Evolutionary conservation across 768 basidiomycete species (phyloP).

Genomic region (Tubosaeta brunneosetosa): DNA sequence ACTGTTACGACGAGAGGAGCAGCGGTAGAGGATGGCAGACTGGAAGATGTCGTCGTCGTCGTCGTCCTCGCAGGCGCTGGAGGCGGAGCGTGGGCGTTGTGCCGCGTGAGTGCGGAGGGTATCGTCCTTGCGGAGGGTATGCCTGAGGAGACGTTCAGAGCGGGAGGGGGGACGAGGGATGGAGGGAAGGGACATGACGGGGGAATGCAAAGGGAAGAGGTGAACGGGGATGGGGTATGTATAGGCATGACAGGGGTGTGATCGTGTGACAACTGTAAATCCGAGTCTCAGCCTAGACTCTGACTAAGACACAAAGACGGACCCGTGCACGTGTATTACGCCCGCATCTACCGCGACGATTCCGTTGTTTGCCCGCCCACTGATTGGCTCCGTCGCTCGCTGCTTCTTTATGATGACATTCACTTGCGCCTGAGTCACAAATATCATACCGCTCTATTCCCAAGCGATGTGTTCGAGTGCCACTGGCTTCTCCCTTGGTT

Average conservation of each 20-base stretch:
- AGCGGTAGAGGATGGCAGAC: constrained; percentile 24
- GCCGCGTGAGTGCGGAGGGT: constrained; percentile 31
- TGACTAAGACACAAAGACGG: neutral
- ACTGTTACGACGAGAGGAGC: constrained; percentile 19
- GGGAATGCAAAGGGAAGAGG: constrained; percentile 8
- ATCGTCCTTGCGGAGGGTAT: constrained; percentile 50
- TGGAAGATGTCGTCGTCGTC: constrained; percentile 27
- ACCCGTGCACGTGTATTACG: too few relatives aligned
- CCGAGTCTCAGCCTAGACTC: neutral
- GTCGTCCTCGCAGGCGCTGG: constrained; percentile 20
- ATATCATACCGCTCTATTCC: too few relatives aligned
- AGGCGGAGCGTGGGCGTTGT: constrained; percentile 24
- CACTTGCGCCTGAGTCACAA: too few relatives aligned
- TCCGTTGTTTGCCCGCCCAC: too few relatives aligned
- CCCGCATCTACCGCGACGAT: too few relatives aligned
- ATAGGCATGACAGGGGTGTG: constrained; percentile 26
- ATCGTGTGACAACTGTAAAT: constrained; percentile 20
- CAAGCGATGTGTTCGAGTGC: too few relatives aligned
- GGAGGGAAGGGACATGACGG: constrained; percentile 8
- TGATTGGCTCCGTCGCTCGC: too few relatives aligned
- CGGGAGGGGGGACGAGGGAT: constrained; percentile 41
- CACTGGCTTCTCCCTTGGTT: too few relatives aligned
- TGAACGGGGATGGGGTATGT: constrained; percentile 10
- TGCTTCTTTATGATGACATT: too few relatives aligned
- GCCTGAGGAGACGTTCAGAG: constrained; percentile 52